Conservation (phyloP, 2,329 filamentous ascomycete genomes). For the Falciphora oryzae region DNA sequence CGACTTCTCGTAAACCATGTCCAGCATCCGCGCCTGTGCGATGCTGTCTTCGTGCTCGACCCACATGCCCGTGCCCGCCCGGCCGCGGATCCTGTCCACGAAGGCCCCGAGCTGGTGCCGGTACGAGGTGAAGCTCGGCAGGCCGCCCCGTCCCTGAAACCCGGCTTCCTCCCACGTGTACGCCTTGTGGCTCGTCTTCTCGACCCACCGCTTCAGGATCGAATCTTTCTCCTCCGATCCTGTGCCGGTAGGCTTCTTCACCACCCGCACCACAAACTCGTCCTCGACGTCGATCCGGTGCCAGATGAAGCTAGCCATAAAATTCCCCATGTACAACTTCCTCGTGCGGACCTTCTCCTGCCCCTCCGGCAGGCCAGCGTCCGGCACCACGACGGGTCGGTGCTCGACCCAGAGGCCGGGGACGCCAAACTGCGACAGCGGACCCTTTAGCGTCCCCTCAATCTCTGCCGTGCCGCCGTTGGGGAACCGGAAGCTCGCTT, state of each 20-base stretch:
- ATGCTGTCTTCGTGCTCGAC: constrained; percentile 36
- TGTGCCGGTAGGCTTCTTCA: constrained; percentile 15
- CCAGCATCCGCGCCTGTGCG: constrained; percentile 38
- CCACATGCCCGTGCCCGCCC: constrained; percentile 32
- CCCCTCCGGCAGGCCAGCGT: constrained; percentile 13
- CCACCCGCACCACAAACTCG: constrained; percentile 23
- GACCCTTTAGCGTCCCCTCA: constrained; percentile 11
- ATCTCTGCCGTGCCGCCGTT: constrained; percentile 30
- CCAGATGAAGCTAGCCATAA: constrained; percentile 22
- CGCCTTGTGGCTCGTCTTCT: constrained; percentile 23
- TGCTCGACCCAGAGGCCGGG: constrained; percentile 17
- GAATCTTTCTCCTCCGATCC: constrained; percentile 6
- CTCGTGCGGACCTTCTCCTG: constrained; percentile 21
- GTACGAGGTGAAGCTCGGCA: constrained; percentile 37
- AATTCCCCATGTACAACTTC: constrained; percentile 23
- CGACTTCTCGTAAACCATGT: constrained; percentile 38
- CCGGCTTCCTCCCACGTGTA: constrained; percentile 30
- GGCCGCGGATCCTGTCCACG: constrained; percentile 36
- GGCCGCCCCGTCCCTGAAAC: constrained; percentile 21
- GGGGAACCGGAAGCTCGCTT: constrained; percentile 32
- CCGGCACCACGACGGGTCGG: constrained; percentile 19
- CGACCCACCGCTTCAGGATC: constrained; percentile 18
- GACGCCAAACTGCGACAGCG: constrained; percentile 12
- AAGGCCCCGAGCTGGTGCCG: constrained; percentile 43
- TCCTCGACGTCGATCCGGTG: constrained; percentile 33